Evolutionary conservation across 768 basidiomycete genomes (phyloP), one percentile per base, ranked within the genome.

Genomic region (Termitomyces sp.): DNA sequence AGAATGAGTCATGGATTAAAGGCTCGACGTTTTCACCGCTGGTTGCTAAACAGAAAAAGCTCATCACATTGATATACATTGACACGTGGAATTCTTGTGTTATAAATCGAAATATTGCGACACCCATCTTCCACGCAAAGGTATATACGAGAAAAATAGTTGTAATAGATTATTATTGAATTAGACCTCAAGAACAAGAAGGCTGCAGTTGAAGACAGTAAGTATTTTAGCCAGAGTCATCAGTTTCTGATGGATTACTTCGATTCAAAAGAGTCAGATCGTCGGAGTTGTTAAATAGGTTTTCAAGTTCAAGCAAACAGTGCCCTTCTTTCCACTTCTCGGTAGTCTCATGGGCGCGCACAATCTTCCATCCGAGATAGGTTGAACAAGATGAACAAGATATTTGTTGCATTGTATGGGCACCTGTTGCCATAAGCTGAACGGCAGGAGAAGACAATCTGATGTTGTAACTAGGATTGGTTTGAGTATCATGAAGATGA

Each of bases 321-420:
- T 76, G 68, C 6, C 81, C 81, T 63, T 86, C 84, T 69, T 87
- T 87, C 86, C 86, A 87, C 44, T 75, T 74, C 69, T 87, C 86
- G 3, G 81, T 70, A 41, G 66, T 64, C 58, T 84, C 83, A 64
- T 81, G 79, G 4, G 84, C 85, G 36, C 79, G 78, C 6, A 83
- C 69, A 51, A 87, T 84, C 68, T 82, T 81, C 82, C 82, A 87
- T 13, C 86, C 86, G n/a, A 86, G 72, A 65, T 82, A 83, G 11
- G 73, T 61, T 34, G 75, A 72, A 65, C 84, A 85, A 6, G 70
- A 71, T 6, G 74, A 68, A 68, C 85, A 86, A 18, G 72, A 71
- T 31, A 82, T 75, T 67, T 85, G 81, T 66, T 81, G 78, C 74
- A 84, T 81, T 15, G 82, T 83, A 64, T 86, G 83, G 20, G 83